phyloP scores from a whole-genome alignment of 2,329 filamentous ascomycete species.

The Teratosphaeria zuluensis region DNA sequence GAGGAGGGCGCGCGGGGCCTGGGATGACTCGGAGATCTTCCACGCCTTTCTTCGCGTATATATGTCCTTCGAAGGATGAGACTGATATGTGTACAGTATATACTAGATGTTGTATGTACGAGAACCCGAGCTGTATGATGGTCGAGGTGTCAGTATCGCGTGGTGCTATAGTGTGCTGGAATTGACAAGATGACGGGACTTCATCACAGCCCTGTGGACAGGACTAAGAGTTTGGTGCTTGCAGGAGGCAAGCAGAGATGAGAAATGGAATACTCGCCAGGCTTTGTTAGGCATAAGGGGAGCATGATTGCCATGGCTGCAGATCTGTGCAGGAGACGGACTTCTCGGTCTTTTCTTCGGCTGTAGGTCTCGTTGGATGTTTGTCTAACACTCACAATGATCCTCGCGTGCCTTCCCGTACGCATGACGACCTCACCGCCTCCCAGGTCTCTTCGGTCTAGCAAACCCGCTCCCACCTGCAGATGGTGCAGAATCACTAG shows the following conservation, averaged over 20 bases:
- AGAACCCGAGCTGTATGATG: no score
- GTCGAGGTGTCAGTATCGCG: no score
- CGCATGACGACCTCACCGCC: slow-evolving; percentile 30
- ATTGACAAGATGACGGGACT: no score
- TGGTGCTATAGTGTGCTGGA: no score
- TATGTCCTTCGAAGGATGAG: no score
- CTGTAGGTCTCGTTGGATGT: not conserved
- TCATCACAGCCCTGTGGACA: not conserved
- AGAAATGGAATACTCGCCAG: not conserved
- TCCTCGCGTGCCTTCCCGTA: not conserved
- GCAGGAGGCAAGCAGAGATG: not conserved
- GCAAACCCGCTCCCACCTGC: slow-evolving; percentile 61
- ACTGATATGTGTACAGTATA: no score
- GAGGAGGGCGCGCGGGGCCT: no score
- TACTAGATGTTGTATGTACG: no score
- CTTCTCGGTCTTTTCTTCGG: not conserved
- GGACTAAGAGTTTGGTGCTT: not conserved
- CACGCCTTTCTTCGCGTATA: no score
- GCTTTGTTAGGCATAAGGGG: not conserved
- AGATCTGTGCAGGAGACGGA: not conserved
- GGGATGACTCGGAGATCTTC: no score
- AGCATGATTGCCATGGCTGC: not conserved
- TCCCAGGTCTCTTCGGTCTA: slow-evolving; percentile 69
- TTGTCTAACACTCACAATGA: not conserved
- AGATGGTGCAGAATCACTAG: slow-evolving; percentile 36